Evolutionary conservation across 1,139 yeast species (phyloP).

Genomic region (Blastobotrys proliferans): DNA sequence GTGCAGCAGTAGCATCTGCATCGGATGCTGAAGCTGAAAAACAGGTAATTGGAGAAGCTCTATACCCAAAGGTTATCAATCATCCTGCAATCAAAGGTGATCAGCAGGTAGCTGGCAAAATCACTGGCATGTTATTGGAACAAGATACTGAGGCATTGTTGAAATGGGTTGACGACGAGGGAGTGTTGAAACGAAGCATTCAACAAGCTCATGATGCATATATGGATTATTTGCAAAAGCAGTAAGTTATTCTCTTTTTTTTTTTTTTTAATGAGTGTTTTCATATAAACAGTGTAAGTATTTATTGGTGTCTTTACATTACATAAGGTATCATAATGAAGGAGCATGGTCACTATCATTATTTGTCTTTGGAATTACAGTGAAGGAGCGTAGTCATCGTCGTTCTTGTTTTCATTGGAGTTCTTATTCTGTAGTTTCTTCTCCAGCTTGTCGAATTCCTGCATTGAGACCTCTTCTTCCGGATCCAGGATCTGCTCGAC

Average conservation of each 20-base stretch:
- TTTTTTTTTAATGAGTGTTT: background rate
- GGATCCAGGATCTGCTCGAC: constrained; percentile 65
- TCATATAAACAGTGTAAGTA: background rate
- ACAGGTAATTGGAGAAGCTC: constrained; percentile 89
- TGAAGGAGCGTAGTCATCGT: constrained; percentile 25
- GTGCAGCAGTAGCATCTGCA: constrained; percentile 34
- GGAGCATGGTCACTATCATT: constrained; percentile 3
- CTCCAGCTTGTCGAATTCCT: constrained; percentile 69
- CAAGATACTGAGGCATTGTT: constrained; percentile 82
- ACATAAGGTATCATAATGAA: too few relatives aligned
- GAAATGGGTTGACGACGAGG: constrained; percentile 73
- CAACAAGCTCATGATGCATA: constrained; percentile 90
- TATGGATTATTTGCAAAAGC: constrained; percentile 45
- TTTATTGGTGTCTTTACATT: background rate
- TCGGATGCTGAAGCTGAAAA: constrained; percentile 67
- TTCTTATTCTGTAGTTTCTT: constrained; percentile 29
- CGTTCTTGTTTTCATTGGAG: constrained; percentile 9
- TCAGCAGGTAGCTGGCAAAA: constrained; percentile 86
- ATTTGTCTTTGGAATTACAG: constrained; percentile 14
- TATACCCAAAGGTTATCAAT: constrained; percentile 79
- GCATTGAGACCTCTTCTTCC: constrained; percentile 57
- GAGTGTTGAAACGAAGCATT: constrained; percentile 75
- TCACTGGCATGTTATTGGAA: constrained; percentile 93
- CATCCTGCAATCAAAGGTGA: constrained; percentile 74
- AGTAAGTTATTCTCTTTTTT: background rate